Evolutionary conservation across 2,329 filamentous ascomycete genomes (phyloP), one percentile per base, ranked within the genome.

Genomic region (Monilinia polystroma): DNA sequence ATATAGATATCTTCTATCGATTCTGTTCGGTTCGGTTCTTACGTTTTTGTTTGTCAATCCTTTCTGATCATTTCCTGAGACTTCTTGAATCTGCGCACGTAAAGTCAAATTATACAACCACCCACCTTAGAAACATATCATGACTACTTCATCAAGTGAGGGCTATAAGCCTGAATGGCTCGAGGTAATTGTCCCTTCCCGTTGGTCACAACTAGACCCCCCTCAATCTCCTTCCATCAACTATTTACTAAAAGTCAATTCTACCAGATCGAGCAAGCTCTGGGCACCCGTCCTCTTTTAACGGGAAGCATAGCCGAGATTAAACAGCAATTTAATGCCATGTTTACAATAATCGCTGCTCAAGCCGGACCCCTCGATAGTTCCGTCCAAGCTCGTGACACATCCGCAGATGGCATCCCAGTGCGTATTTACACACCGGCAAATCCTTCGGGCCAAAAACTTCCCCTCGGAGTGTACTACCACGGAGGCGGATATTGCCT

Each of bases 401-500:
- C 20, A 0, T 69, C 51, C 0, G 70, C 68, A 16, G 68, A 71
- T 16, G 69, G 67, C 1, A 57, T 74, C 4, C 67, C 70, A 0
- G 68, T 74, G 53, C 72, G 73, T 10, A 72, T 74, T 6, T 74
- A 74, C 60, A 73, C 68, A 7, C 73, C 72, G 11, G 10, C 63
- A 11, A 49, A 51, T 16, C 23, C 66, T 3, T n/a, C 58, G 5
- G 26, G 7, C 1, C 8, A 32, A 4, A 49, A 11, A 2, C 47
- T 66, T 20, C 84, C 84, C 2, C 79, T 82, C 10, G 80, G 83
- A 73, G 70, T 87, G 4, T 87, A 85, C 73, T 84, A 81, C 71
- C 85, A 87, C 70, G 85, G 84, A 5, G 84, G 84, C 0, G 85
- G 84, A 4, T 87, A 84, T 83, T 84, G 86, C 3, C 71, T 86